Evolutionary conservation across 192 early-diverging fungal species (phyloP).

Genomic region (Backusella australiensis): DNA sequence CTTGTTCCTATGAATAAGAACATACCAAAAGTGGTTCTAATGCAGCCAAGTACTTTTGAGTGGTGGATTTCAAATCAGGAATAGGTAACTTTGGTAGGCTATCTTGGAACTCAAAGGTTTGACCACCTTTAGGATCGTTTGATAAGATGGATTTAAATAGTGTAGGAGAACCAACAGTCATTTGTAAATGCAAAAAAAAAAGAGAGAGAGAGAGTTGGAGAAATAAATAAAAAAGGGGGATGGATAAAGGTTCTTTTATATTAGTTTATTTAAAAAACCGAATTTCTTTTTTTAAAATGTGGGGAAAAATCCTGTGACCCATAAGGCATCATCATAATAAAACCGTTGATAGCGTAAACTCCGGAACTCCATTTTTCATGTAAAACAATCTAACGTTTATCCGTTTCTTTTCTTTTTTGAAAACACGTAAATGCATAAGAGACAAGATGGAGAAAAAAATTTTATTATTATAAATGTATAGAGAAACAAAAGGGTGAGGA

Average conservation of each 20-base stretch:
- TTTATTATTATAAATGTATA: constrained; percentile 11
- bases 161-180: background rate
- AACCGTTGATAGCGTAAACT: background rate
- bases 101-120: constrained; percentile 60
- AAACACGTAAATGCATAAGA: background rate
- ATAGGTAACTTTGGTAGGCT: constrained; percentile 58
- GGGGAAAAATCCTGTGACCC: constrained; percentile 2
- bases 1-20: constrained; percentile 27
- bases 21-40: constrained; percentile 53
- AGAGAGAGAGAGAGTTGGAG: background rate
- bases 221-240: background rate
- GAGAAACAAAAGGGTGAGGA: background rate
- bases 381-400: constrained; percentile 1
- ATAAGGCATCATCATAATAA: background rate
- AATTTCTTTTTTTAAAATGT: background rate
- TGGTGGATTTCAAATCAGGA: constrained; percentile 47
- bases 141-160: background rate
- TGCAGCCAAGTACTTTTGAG: constrained; percentile 44
- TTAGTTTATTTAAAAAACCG: background rate
- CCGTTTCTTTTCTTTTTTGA: background rate
- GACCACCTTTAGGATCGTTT: background rate
- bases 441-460: background rate
- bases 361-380: background rate
- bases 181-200: background rate
- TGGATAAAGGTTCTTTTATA: constrained; percentile 4